Conservation (phyloP, 2,329 filamentous ascomycete species). For the Fusarium mundagurra region DNA sequence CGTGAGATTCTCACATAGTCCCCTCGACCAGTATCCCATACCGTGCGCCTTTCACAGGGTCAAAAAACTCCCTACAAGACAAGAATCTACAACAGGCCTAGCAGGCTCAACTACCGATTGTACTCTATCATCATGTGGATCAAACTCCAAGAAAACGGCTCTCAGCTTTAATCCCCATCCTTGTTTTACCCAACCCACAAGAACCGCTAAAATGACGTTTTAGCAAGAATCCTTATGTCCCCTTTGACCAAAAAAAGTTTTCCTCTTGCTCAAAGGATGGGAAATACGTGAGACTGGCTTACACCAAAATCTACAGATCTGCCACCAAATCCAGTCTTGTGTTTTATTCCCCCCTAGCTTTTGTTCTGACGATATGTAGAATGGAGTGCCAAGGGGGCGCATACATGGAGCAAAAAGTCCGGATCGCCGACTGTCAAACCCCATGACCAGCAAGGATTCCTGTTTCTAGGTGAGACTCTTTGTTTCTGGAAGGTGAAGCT, state of each 20-base stretch:
- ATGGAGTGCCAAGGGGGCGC: neutral
- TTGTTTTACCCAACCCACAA: constrained; percentile 1
- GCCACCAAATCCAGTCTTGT: no score
- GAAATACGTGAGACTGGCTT: no score
- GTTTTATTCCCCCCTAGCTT: no score
- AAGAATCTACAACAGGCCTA: neutral
- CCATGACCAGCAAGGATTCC: constrained; percentile 1
- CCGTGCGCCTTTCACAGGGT: constrained; percentile 21
- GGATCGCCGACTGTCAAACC: neutral
- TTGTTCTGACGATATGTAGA: neutral
- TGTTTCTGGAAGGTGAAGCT: constrained; percentile 13
- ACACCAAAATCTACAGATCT: no score
- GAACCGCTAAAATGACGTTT: constrained; percentile 29
- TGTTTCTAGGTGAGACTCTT: neutral
- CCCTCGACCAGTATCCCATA: neutral
- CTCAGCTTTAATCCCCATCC: neutral
- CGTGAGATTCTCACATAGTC: neutral
- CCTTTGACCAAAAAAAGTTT: neutral
- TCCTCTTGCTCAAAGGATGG: no score
- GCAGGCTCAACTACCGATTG: neutral
- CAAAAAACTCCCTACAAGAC: neutral
- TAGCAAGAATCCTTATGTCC: constrained; percentile 2
- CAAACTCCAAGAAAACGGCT: neutral
- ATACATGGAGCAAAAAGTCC: constrained; percentile 28
- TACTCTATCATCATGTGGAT: constrained; percentile 7